Base-by-base conservation (phyloP, 163 green algal species). In the Chloroidium sp. region DNA sequence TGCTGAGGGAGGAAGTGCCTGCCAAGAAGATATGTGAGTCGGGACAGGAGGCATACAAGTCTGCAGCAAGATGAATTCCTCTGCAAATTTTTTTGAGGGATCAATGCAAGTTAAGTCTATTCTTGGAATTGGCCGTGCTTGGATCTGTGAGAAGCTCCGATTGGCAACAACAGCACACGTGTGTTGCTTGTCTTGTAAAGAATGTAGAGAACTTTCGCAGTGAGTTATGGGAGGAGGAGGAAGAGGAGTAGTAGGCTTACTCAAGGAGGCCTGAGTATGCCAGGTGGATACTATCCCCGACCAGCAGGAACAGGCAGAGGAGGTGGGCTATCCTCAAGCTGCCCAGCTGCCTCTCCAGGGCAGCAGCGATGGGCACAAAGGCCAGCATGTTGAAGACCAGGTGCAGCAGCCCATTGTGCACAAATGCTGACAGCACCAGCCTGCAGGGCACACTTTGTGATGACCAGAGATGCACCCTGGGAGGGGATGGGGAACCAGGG, bases 381-480 rank as follows among this genome's bases (percentile, higher is more conserved):
- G 92, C 88, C 61, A 93, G 62, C 90, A 95, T 94, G 87, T 97
- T 97, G 78, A 97, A 91, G 0, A 77, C 81, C 0, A 97, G 1
- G 79, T 97, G 93, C 67, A 94, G 80, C 3, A 94, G n/a, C 13
- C 88, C 86, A 1, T 79, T 81, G 81, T 97, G 93, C 2, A 94
- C 76, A 0, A 93, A 60, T 1, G 84, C 76, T 3, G 85, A 81
- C 2, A 86, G 91, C 3, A 92, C 1, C 2, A 92, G 1, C 0
- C 91, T 80, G 79, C 85, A 90, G 67, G 67, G 36, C 36, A 36
- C 36, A 36, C 36, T 36, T 36, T 36, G 36, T 36, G 36, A 36
- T 36, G 36, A 36, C 36, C 13, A 87, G 83, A 87, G 81, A 64
- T 81, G 76, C 64, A 67, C 64, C 6, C 64, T n/a, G 64, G 10